Conservation (phyloP, 805 yeast species). For the Hanseniaspora hatyaiensis region DNA sequence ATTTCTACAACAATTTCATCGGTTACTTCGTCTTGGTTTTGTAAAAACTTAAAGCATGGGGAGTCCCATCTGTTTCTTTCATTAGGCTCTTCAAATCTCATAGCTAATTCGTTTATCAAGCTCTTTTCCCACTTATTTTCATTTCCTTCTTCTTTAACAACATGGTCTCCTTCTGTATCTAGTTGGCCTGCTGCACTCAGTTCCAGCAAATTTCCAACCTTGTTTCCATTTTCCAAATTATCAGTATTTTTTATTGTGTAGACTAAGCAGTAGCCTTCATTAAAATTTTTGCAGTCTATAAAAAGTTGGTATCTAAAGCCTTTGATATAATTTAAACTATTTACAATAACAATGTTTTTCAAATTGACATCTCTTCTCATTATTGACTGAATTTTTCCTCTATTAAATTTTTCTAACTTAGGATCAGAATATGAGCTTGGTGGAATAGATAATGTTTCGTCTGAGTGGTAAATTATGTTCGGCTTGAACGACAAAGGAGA, state of each 20-base stretch:
- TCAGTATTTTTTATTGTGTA: constrained; percentile 64
- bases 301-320: constrained; percentile 90
- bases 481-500: constrained; percentile 43
- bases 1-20: constrained; percentile 49
- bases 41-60: constrained; percentile 63
- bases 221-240: constrained; percentile 35
- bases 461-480: constrained; percentile 59
- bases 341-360: constrained; percentile 66
- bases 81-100: constrained; percentile 91
- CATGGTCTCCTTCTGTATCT: constrained; percentile 19
- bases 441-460: constrained; percentile 61
- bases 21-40: constrained; percentile 32
- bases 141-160: constrained; percentile 22
- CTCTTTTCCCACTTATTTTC: constrained; percentile 48
- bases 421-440: constrained; percentile 63
- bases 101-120: constrained; percentile 53
- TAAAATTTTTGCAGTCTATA: constrained; percentile 79
- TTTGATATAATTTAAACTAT: constrained; percentile 78
- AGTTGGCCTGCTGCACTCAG: constrained; percentile 15
- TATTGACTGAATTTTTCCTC: constrained; percentile 80
- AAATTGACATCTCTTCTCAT: constrained; percentile 69
- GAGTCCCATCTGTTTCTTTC: constrained; percentile 78
- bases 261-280: constrained; percentile 72
- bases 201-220: constrained; percentile 7
- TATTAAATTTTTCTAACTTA: constrained; percentile 60